These are phyloP conservation scores for Acacia pycnantha DNA, from an alignment of 331 rosid genomes.

Conservation along the genomic window DNA sequence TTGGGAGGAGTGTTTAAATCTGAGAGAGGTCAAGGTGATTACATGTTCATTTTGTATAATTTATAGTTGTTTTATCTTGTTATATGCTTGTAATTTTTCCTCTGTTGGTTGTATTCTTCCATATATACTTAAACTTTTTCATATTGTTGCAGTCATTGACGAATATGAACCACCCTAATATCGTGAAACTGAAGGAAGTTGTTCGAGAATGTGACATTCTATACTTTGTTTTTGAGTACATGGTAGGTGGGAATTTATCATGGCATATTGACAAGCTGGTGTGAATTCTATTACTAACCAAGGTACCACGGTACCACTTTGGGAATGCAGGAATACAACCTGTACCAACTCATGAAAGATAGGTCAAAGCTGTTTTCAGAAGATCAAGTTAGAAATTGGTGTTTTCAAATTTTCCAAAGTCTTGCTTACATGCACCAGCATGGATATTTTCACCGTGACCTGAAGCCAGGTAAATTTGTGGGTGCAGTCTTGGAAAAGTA, in stretches of 20 bases:
- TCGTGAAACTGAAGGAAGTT: conserved; percentile 96
- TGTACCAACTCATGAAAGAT: conserved; percentile 93
- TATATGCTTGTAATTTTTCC: not conserved
- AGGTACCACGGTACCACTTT: not conserved
- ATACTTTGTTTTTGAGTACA: conserved; percentile 91
- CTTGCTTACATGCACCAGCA: conserved; percentile 97
- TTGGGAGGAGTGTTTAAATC: conserved; percentile 95
- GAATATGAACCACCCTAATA: conserved; percentile 89
- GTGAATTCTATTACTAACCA: conserved; percentile 12
- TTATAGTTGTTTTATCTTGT: not conserved
- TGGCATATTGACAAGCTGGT: not conserved
- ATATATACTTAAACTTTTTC: not conserved
- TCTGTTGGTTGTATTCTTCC: not conserved
- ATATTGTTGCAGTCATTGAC: conserved; percentile 64
- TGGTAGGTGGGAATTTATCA: conserved; percentile 54
- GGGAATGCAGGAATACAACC: conserved; percentile 69
- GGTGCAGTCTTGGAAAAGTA: not conserved
- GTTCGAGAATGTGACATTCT: conserved; percentile 84
- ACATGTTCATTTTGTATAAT: not conserved
- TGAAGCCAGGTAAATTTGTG: conserved; percentile 83
- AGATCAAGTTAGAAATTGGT: conserved; percentile 86
- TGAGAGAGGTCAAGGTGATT: conserved; percentile 94
- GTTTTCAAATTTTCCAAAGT: conserved; percentile 97
- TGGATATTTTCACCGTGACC: conserved; percentile 98
- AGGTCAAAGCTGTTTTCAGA: conserved; percentile 81